Base-by-base conservation (phyloP, 495 filamentous ascomycete genomes). In the Xylaria longipes region DNA sequence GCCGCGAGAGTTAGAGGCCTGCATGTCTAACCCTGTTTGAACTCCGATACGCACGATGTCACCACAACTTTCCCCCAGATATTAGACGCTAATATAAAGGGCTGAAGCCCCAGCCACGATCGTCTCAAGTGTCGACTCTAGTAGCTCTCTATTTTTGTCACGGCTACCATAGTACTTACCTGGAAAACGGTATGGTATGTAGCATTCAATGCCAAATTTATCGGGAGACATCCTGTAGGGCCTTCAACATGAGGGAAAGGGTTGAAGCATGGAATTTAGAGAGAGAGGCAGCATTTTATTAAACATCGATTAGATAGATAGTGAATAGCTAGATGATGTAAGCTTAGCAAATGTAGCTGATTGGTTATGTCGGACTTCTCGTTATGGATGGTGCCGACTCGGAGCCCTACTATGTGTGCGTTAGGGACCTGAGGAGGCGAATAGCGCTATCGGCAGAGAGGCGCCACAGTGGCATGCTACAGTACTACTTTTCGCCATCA, bases 341-440 rank as follows among this genome's bases (percentile, higher is more conserved):
- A 63, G 15, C 25, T 39, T 52, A 17, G 31, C 52, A 52, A 54
- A 27, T 15, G 45, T 29, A 66, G 43, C 39, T 70, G 17, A 48
- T 50, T 50, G 57, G 45, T 6, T 41, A 29, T 41, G 6, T 70
- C 68, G 68, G 68, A 70, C 68, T 70, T 70, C 68, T 70, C 6
- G 6, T 70, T 70, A 61, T 22, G 68, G 68, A 70, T 63, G 43
- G 58, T 29, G 20, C 68, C 68, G 68, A 60, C 17, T 35, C 39
- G 50, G 66, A 43, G 50, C 50, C 22, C 22, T 61, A 22, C n/a
- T n/a, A n/a, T n/a, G n/a, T n/a, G n/a, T 64, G 37, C 33, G 17
- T 29, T 31, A 27, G 61, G 37, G 39, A 15, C 39, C 39, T 41
- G 12, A 14, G 8, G 37, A 5, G 8, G 5, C 15, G 37, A 63